These are phyloP conservation scores for Penicillium glabrum DNA, from an alignment of 2,329 filamentous ascomycete species.

Conservation along the genomic window DNA sequence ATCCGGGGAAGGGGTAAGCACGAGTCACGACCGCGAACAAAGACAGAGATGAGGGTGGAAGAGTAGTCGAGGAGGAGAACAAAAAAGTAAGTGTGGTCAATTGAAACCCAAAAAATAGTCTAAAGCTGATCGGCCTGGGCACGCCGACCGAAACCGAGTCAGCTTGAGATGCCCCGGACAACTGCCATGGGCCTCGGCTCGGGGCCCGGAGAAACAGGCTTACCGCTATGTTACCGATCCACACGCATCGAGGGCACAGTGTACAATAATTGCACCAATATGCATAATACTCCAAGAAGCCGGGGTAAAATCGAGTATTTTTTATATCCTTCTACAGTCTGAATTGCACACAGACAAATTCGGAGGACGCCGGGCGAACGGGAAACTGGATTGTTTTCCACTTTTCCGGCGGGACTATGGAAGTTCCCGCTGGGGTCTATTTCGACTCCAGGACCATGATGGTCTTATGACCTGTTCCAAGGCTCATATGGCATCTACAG, in stretches of 20 bases:
- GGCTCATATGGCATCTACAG: too few relatives aligned
- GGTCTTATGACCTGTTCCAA: background rate
- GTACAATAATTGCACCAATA: too few relatives aligned
- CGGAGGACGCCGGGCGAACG: slow-evolving; percentile 23
- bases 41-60: background rate
- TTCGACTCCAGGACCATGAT: too few relatives aligned
- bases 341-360: background rate
- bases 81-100: slow-evolving; percentile 2
- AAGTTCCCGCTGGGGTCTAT: background rate
- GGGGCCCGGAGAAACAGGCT: slow-evolving; percentile 19
- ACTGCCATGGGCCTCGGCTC: slow-evolving; percentile 20
- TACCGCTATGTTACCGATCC: background rate
- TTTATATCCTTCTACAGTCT: background rate
- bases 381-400: slow-evolving; percentile 14
- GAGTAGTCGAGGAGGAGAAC: slow-evolving; percentile 2
- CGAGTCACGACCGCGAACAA: background rate
- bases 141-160: slow-evolving; percentile 22
- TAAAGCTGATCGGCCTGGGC: slow-evolving; percentile 10
- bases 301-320: too few relatives aligned
- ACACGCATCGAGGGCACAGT: background rate
- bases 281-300: too few relatives aligned
- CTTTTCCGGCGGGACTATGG: slow-evolving; percentile 22
- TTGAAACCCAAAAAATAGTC: slow-evolving; percentile 3
- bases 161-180: slow-evolving; percentile 18
- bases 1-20: slow-evolving; percentile 4